A percentile compares a stretch with the other conserved stretches of the same genome.
Conservation (phyloP, 2,329 filamentous ascomycete species). For the Curvularia spicifera region DNA sequence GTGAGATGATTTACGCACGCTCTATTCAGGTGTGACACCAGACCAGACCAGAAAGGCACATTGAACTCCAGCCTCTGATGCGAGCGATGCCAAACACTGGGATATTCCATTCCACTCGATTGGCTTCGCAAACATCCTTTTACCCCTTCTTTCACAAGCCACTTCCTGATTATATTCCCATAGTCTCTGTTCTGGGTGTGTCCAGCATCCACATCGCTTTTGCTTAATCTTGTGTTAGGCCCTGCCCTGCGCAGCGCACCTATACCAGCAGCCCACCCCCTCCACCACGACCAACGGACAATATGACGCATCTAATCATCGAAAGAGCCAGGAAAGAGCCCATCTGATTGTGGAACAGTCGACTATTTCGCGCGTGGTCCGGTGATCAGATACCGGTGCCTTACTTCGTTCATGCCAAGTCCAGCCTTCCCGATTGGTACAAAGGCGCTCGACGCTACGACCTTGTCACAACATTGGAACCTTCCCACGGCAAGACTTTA, state of each 20-base stretch:
- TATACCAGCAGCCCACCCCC: constrained; percentile 6
- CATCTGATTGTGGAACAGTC: constrained; percentile 24
- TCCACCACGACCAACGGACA: not conserved
- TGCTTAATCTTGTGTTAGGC: not conserved
- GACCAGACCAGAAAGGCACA: not conserved
- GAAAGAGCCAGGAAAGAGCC: constrained; percentile 4
- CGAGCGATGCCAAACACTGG: not conserved
- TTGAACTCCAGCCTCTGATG: not conserved
- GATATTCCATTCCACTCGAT: not conserved
- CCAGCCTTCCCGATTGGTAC: constrained; percentile 35
- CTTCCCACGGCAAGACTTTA: constrained; percentile 40
- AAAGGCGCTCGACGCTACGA: constrained; percentile 34
- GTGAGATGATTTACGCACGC: not conserved
- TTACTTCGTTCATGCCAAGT: constrained; percentile 25
- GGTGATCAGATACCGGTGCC: constrained; percentile 15
- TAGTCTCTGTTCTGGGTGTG: not conserved
- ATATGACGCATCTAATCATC: not conserved
- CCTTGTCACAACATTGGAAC: constrained; percentile 35
- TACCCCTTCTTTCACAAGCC: not conserved
- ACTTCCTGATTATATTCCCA: not conserved
- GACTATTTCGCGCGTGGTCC: constrained; percentile 27
- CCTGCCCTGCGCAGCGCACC: not conserved
- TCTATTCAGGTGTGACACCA: not conserved
- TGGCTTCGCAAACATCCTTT: not conserved
- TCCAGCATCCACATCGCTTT: not conserved